Conservation (phyloP, 768 basidiomycete species). For the Lanmaoa pseudosensibilis region DNA sequence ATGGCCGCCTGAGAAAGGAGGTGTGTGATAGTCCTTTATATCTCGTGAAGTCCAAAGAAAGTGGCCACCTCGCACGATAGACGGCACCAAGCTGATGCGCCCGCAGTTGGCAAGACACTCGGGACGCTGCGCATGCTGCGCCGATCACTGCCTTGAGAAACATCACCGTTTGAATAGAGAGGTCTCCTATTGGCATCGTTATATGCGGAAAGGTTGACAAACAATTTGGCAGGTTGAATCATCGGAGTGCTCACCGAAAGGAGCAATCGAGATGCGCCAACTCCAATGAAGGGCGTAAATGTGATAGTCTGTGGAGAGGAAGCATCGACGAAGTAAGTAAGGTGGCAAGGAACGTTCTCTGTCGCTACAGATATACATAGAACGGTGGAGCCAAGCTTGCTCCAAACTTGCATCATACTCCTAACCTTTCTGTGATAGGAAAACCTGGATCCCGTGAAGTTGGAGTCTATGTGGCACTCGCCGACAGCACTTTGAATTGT, state of each 20-base stretch:
- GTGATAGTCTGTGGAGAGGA: not conserved
- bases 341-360: not conserved
- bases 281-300: not conserved
- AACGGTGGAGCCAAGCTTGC: not conserved
- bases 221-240: not conserved
- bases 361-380: not conserved
- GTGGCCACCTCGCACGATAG: not conserved
- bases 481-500: not conserved
- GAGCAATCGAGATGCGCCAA: not conserved
- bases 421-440: not conserved
- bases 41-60: not conserved
- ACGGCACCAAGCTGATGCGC: not conserved
- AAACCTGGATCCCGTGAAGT: not conserved
- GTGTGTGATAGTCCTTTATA: not conserved
- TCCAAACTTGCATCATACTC: not conserved
- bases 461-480: not conserved
- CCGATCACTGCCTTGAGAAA: not conserved
- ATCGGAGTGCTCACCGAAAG: not conserved
- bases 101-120: not conserved
- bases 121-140: not conserved
- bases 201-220: not conserved
- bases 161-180: not conserved
- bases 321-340: not conserved
- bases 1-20: not conserved
- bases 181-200: no score